Base-by-base conservation (phyloP, 139 green algal genomes). In the Astrephomene gubernaculifera region DNA sequence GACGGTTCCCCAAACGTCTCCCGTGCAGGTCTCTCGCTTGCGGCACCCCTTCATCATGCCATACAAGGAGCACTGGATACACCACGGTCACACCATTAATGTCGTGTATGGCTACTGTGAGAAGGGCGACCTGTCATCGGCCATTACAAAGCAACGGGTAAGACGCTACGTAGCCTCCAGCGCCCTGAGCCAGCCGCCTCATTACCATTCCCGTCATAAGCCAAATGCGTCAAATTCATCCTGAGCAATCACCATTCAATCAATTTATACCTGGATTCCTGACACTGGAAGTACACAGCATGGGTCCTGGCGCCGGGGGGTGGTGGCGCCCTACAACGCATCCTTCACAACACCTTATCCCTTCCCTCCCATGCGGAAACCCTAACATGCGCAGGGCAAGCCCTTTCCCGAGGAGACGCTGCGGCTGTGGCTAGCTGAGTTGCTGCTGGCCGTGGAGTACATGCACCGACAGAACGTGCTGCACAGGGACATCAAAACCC, bases 381-480 rank as follows among this genome's bases (percentile, higher is more conserved):
- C 12, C 49, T 12, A 17, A 25, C 49, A 12, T 17, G 49, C 57
- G 39, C 87, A 93, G 87, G 67, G 79, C 45, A 89, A 89, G 75
- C 81, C 74, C 12, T 89, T 94, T 31, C 43, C 88, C 2, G 93
- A 95, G 89, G 72, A 86, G 29, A 60, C 82, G 69, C 85, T 95
- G 41, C 82, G 88, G 65, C 75, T 78, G 35, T 95, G 91, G 90
- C 87, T 95, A 67, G 90, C 85, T 1, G 86, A 95, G 82, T 38
- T 93, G 79, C 84, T 94, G 53, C 85, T 94, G 31, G 93, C 91
- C 6, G 72, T 95, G 44, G 87, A 94, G 27, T 92, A 95, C 82
- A 84, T 94, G 68, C 91, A 94, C 68, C 38, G 73, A 5, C 74
- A 90, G 33, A 57, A 81, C 4, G 87, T 95, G 65, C 84, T 93